phyloP scores from a whole-genome alignment of 176 grass and related monocot genomes.

The Hsuehochloa calcarea region DNA sequence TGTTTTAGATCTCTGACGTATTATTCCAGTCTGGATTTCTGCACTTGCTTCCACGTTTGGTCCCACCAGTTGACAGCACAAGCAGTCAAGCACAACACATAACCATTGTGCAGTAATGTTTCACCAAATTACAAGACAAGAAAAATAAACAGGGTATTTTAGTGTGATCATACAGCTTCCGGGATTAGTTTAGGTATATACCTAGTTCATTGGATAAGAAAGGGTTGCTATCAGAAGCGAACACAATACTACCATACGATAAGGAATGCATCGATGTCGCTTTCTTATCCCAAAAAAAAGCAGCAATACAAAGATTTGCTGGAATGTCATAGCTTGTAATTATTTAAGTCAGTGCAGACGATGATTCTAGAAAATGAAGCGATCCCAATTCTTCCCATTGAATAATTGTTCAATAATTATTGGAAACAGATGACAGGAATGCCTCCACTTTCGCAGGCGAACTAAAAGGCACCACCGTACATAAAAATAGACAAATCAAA shows the following conservation, averaged over 20 bases:
- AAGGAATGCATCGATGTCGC: slow-evolving; percentile 33
- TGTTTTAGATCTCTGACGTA: slow-evolving; percentile 1
- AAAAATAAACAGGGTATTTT: neutral
- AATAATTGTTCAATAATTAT: neutral
- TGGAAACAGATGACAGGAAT: slow-evolving; percentile 10
- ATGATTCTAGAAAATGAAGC: slow-evolving; percentile 27
- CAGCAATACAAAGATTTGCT: slow-evolving; percentile 27
- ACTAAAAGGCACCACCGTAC: neutral
- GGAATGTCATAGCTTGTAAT: neutral
- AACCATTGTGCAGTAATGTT: slow-evolving; percentile 19
- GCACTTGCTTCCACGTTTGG: neutral
- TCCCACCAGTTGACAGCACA: neutral
- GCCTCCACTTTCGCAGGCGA: neutral
- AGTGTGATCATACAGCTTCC: neutral
- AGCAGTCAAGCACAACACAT: slow-evolving; percentile 14
- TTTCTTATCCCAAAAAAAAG: slow-evolving; percentile 32
- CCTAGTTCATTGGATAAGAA: neutral
- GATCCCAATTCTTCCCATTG: neutral
- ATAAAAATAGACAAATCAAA: slow-evolving; percentile 19
- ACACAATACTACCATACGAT: slow-evolving; percentile 27
- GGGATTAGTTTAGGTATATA: slow-evolving; percentile 5
- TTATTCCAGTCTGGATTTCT: neutral
- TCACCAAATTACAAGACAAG: neutral
- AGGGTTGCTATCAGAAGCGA: slow-evolving; percentile 26
- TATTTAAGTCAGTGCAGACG: slow-evolving; percentile 5